These are phyloP conservation scores for Yamadazyma membranifaciens DNA, from an alignment of 1,139 yeast species.

Conservation along the genomic window DNA sequence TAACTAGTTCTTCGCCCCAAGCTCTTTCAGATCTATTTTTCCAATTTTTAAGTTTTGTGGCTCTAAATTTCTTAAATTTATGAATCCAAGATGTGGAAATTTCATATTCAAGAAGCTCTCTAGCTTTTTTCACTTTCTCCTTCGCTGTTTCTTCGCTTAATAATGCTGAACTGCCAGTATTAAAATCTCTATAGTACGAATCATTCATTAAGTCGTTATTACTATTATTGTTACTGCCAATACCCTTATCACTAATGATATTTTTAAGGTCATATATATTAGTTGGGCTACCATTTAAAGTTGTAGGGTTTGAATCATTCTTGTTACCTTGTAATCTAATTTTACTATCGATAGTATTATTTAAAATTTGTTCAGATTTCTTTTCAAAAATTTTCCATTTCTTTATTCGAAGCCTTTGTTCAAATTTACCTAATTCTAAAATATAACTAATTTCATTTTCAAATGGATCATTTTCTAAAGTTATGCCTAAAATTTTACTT, in stretches of 20 bases:
- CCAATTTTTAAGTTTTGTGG: slow-evolving; percentile 28
- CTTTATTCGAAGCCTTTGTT: slow-evolving; percentile 33
- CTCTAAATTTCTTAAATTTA: slow-evolving; percentile 28
- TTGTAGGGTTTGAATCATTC: not conserved
- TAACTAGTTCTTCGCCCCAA: slow-evolving; percentile 40
- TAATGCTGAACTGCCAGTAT: slow-evolving; percentile 3
- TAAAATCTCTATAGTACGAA: not conserved
- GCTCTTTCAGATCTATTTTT: slow-evolving; percentile 21
- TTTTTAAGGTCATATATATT: not conserved
- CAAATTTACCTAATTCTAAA: slow-evolving; percentile 37
- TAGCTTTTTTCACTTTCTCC: slow-evolving; percentile 32
- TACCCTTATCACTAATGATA: no score
- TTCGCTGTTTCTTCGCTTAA: slow-evolving; percentile 25
- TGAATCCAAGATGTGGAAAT: slow-evolving; percentile 72
- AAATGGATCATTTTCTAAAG: slow-evolving; percentile 43
- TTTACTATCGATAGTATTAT: slow-evolving; percentile 19
- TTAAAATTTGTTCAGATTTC: slow-evolving; percentile 19
- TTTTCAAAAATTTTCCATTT: slow-evolving; percentile 32
- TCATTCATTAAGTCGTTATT: not conserved
- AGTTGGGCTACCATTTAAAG: not conserved
- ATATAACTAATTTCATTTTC: slow-evolving; percentile 41
- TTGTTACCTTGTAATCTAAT: slow-evolving; percentile 9
- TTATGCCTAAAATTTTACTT: slow-evolving; percentile 32
- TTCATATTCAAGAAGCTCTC: slow-evolving; percentile 38
- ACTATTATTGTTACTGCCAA: not conserved